Percentiles rank a stretch among this genome's conserved stretches.
Evolutionary conservation across 257 asterid genomes (phyloP).

Genomic region (Gentiana macrophylla): DNA sequence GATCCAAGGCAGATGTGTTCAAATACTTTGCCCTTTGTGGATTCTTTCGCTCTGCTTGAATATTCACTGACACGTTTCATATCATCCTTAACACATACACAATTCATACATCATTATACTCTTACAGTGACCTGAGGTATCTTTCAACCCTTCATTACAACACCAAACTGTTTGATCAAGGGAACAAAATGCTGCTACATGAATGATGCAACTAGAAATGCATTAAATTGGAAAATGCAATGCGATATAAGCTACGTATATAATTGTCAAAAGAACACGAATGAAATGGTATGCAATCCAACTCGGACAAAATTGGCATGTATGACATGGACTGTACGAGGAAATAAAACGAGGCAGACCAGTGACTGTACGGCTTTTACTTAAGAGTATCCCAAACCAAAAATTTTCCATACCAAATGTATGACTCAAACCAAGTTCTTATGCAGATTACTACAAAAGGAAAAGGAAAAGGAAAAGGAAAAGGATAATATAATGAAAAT

Average conservation of each 20-base stretch:
- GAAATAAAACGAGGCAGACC: slow-evolving; percentile 13
- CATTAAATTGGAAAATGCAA: slow-evolving; percentile 14
- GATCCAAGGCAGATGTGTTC: not conserved
- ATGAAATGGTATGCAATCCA: slow-evolving; percentile 41
- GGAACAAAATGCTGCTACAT: slow-evolving; percentile 19
- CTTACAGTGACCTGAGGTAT: slow-evolving; percentile 15
- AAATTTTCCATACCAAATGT: not conserved
- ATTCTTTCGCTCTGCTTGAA: no score
- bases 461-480: not conserved
- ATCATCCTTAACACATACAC: slow-evolving; percentile 11
- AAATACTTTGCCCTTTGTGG: no score
- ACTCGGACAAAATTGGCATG: slow-evolving; percentile 17
- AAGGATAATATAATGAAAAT: slow-evolving; percentile 8
- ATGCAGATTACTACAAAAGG: slow-evolving; percentile 6
- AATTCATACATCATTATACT: slow-evolving; percentile 18
- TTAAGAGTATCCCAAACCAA: no score
- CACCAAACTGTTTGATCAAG: slow-evolving; percentile 7
- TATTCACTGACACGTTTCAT: slow-evolving; percentile 12
- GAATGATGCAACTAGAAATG: slow-evolving; percentile 18
- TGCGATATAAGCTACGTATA: slow-evolving; percentile 18
- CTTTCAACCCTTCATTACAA: slow-evolving; percentile 11
- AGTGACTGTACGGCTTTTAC: no score
- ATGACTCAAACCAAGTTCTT: slow-evolving; percentile 16
- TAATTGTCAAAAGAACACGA: slow-evolving; percentile 24
- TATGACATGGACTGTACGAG: slow-evolving; percentile 22